Evolutionary conservation across 208 protist genomes (phyloP), one percentile per base, ranked within the genome.

Genomic region (Phytomonas sp.): DNA sequence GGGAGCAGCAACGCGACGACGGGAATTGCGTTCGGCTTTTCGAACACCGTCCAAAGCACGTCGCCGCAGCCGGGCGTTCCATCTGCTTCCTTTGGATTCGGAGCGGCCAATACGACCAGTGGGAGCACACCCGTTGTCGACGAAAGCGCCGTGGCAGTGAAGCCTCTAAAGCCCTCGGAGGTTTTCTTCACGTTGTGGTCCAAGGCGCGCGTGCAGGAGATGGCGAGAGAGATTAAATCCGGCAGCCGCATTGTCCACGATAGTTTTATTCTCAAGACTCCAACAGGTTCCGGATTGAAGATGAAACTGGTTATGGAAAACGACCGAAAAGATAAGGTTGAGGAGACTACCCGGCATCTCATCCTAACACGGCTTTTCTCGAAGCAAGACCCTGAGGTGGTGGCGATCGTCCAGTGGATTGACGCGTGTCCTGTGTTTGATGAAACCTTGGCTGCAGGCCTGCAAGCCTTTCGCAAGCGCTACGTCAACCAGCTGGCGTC

Each of bases 301-400:
- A 72, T 95, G 4, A 93, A 93, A 70, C 65, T 95, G 8, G 80
- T 93, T n/a, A 88, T 95, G 84, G 82, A 95, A 76, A 95, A 95
- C 68, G 90, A 95, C 72, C 79, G 79, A 28, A 84, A 93, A 60
- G 90, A 95, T 77, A 66, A 85, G 66, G 78, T 92, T 23, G 71
- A 3, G 2, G 61, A 68, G 11, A 86, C 84, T 29, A 82, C 77
- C 51, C 73, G 72, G 23, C 66, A 70, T 20, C 71, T 95, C 8
- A 60, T 93, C 37, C 71, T 93, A n/a, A 88, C 81, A 51, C 77
- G 80, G n/a, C 59, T 93, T 17, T 95, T 95, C 70, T 85, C 90
- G 66, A 94, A 92, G 69, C 72, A 70, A 59, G 76, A 83, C 66
- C 46, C 46, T 7, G 76, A 82, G 15, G 79, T 89, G 43, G 68